Evolutionary conservation across 352 stramenopile species (phyloP), one percentile per base, ranked within the genome.

Genomic region (Saprolegnia parasitica): DNA sequence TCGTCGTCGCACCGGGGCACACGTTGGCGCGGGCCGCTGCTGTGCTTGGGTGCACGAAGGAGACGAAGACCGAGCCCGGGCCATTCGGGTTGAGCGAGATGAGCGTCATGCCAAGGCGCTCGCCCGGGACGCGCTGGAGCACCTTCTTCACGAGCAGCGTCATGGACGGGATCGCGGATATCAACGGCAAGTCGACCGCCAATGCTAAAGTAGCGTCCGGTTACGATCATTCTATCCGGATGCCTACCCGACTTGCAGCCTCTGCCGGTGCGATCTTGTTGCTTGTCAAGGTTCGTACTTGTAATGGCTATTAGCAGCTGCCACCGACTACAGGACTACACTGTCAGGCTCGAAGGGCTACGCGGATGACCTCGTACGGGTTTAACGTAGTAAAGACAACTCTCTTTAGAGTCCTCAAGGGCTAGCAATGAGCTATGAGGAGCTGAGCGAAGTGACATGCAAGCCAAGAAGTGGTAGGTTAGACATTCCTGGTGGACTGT

Each of bases 11-110:
- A 67, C 58, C 58, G 35, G 29, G 21, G 21, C 39, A 21, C 5
- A 67, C 23, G 11, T 56, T 56, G 4, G 49, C n/a, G 21, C 58
- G 40, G 16, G 20, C 6, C 29, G 58, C 58, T n/a, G 58, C 42
- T 24, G 58, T 55, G 24, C 54, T 54, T 4, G 35, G 18, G 8
- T 21, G 18, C 11, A 67, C 42, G 1, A 18, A 39, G 6, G 58
- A 67, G 15, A 67, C 58, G 24, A 42, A 67, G 23, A 67, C 54
- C 15, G 21, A 39, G 10, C 58, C 58, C 20, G 40, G 15, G 21
- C 13, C 58, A 4, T 35, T 29, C 18, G 24, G 58, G 26, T 67
- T 67, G 45, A 67, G 58, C 13, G 58, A 67, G 18, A 67, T 67
- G 24, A 67, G 58, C 24, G 58, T 55, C 37, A 67, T 20, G 18